Conservation (phyloP, 768 basidiomycete genomes). For the Lyophyllum semitale region DNA sequence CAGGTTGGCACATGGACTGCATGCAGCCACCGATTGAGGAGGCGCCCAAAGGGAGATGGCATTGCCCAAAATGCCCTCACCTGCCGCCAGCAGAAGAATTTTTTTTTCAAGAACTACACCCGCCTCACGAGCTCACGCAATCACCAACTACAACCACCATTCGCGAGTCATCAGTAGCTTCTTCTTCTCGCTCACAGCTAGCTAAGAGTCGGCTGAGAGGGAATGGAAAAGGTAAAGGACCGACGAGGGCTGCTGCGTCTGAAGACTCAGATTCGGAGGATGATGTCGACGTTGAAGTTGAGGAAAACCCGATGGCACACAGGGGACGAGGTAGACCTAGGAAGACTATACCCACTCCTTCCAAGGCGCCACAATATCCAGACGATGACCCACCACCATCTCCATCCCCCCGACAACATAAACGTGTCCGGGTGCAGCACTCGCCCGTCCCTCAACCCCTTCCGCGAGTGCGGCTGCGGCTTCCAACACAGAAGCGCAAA, state of each 20-base stretch:
- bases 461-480: conserved; percentile 46
- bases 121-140: conserved; percentile 9
- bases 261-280: conserved; percentile 36
- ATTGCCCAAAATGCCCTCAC: conserved; percentile 65
- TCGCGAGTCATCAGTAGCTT: conserved; percentile 45
- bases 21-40: conserved; percentile 69
- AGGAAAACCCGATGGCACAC: conserved; percentile 21
- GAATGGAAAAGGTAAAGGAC: conserved; percentile 30
- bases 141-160: conserved; percentile 10
- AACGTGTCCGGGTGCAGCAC: conserved; percentile 45
- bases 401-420: conserved; percentile 33
- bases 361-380: conserved; percentile 16
- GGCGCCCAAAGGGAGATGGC: conserved; percentile 78
- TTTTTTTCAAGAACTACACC: not conserved
- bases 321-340: conserved; percentile 22
- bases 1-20: conserved; percentile 87
- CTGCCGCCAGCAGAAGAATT: conserved; percentile 22
- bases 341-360: conserved; percentile 25
- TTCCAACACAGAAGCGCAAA: conserved; percentile 60
- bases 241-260: conserved; percentile 32
- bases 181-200: conserved; percentile 33
- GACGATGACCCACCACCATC: conserved; percentile 23
- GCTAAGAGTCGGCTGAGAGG: conserved; percentile 10
- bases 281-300: conserved; percentile 29
- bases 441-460: conserved; percentile 31